These are phyloP conservation scores for Prunus persica DNA, from an alignment of 306 rosid species.

Conservation along the genomic window DNA sequence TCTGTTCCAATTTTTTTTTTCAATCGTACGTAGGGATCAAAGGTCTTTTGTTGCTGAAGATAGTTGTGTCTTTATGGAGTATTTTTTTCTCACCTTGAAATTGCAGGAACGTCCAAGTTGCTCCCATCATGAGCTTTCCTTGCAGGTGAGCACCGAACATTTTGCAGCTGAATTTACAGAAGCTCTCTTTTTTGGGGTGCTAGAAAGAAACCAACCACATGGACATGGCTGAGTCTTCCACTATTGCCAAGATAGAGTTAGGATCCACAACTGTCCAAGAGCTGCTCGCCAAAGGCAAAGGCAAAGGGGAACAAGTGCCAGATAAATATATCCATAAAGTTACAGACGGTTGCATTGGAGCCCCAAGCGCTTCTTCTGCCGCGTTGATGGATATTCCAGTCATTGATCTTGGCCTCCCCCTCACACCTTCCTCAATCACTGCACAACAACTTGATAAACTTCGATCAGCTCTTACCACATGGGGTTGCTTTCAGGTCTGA, in stretches of 20 bases:
- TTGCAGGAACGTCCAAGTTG: too few species aligned
- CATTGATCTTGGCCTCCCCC: slow-evolving; percentile 25
- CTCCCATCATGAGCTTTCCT: too few species aligned
- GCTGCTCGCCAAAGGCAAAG: not conserved
- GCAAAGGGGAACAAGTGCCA: slow-evolving; percentile 22
- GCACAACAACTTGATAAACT: slow-evolving; percentile 8
- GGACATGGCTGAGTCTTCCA: too few species aligned
- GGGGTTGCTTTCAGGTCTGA: slow-evolving; percentile 44
- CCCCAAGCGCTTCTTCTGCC: slow-evolving; percentile 17
- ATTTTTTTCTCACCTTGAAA: too few species aligned
- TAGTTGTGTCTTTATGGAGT: too few species aligned
- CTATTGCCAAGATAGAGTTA: not conserved
- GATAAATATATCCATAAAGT: slow-evolving; percentile 26
- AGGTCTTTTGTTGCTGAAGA: too few species aligned
- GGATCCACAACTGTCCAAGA: slow-evolving; percentile 37
- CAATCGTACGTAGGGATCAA: not conserved
- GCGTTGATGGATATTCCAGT: slow-evolving; percentile 30
- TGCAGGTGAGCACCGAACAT: too few species aligned
- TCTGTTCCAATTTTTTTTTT: too few species aligned
- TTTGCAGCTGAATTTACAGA: too few species aligned
- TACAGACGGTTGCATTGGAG: not conserved
- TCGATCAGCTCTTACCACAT: slow-evolving; percentile 19
- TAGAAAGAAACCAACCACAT: too few species aligned
- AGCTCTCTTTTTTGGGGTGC: too few species aligned
- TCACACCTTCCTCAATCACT: slow-evolving; percentile 3